Evolutionary conservation across 2,329 filamentous ascomycete species (phyloP).

Genomic region (Parastagonospora avenae): DNA sequence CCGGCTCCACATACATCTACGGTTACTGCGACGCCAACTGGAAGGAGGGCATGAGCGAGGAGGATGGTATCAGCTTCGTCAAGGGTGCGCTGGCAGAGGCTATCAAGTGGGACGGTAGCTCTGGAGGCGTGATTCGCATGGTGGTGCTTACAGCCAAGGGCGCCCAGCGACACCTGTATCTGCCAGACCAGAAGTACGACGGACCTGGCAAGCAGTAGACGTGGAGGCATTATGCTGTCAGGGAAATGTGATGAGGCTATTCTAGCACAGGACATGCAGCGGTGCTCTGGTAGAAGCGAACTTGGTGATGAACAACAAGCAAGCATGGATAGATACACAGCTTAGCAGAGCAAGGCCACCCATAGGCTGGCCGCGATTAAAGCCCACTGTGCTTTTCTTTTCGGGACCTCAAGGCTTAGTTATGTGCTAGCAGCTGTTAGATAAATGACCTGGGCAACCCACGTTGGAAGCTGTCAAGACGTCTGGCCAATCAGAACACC

Average conservation of each 20-base stretch:
- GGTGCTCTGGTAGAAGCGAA: too few species aligned
- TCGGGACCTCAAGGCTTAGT: not conserved
- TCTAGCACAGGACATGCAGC: too few species aligned
- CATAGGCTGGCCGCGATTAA: conserved; percentile 11
- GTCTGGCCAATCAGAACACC: conserved; percentile 4
- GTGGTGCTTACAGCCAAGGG: conserved; percentile 91
- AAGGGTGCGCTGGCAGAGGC: conserved; percentile 90
- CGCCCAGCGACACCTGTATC: conserved; percentile 90
- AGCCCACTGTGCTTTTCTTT: not conserved
- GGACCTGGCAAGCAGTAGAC: conserved; percentile 65
- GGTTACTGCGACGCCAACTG: conserved; percentile 97
- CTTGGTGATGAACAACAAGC: too few species aligned
- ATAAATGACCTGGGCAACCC: not conserved
- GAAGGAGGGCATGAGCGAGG: conserved; percentile 92
- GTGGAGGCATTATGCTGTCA: conserved; percentile 1
- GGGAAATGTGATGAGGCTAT: not conserved
- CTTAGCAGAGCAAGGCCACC: too few species aligned
- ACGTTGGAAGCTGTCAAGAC: not conserved
- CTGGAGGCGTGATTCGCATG: conserved; percentile 96
- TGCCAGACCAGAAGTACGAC: conserved; percentile 85
- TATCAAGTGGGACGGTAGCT: conserved; percentile 99
- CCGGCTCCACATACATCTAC: conserved; percentile 98
- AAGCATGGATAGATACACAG: too few species aligned
- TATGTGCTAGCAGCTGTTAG: conserved; percentile 1
- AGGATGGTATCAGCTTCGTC: conserved; percentile 88